Evolutionary conservation across 2,329 filamentous ascomycete genomes (phyloP), one percentile per base, ranked within the genome.

Genomic region (Phaeosphaeriaceae sp.): DNA sequence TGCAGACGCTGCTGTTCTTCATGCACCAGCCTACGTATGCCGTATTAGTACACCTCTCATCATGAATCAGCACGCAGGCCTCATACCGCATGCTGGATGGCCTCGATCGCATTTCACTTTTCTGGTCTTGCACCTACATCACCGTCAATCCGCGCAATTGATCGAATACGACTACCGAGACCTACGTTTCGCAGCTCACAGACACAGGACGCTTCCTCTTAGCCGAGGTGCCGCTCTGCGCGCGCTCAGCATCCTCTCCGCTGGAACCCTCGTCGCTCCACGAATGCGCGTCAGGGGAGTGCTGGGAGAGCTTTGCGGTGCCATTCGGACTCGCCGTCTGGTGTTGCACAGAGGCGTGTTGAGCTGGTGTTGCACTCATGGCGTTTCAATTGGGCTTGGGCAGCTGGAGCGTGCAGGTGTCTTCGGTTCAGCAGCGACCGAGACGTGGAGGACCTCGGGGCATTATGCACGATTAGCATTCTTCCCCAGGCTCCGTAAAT

Each of bases 51-150:
- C 47, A n/a, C 24, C 22, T 11, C 22, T 11, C 3, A 15, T 24
- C 13, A 15, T 30, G 23, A 11, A 11, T 7, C 11, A 19, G 23
- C 30, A 11, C 3, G n/a, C 47, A 3, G 6, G 1, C 13, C 4
- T 19, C 47, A 9, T 49, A 49, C 47, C 88, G 46, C 62, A 60
- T 56, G 46, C 57, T 47, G 53, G 55, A 62, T 60, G 54, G 5
- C 88, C 89, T 35, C 91, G 86, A 77, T 94, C 91, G 77, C 77
- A 80, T 79, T 79, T 79, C 53, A 92, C 91, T 83, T 94, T 94
- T 80, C 91, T 35, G 8, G 49, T 53, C 48, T 54, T 48, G 19
- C 42, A 47, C 30, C 21, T 35, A 30, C 21, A 35, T 17, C 17
- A 26, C 21, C 24, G 30, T 32, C 17, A 30, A 40, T 30, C 7